Evolutionary conservation across 2,329 filamentous ascomycete species (phyloP).

Genomic region (Alternaria novae-zelandiae): DNA sequence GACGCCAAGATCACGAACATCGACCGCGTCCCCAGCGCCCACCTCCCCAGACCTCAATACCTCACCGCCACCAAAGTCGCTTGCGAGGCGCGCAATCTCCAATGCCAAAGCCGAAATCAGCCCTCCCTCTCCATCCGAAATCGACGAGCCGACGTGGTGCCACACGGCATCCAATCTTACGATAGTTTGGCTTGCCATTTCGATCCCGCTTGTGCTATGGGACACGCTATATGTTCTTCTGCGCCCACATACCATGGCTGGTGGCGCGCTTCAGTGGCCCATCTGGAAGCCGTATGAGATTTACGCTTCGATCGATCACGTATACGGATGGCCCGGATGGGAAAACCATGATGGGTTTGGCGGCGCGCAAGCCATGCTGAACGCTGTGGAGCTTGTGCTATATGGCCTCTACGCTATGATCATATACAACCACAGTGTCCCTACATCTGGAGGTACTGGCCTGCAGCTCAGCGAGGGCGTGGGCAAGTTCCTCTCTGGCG

Average conservation of each 20-base stretch:
- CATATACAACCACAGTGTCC: slow-evolving; percentile 52
- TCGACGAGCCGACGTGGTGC: slow-evolving; percentile 53
- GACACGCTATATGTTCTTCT: slow-evolving; percentile 80
- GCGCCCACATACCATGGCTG: slow-evolving; percentile 82
- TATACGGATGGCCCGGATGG: slow-evolving; percentile 80
- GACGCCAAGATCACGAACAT: slow-evolving; percentile 40
- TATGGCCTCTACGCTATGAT: slow-evolving; percentile 69
- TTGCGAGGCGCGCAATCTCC: slow-evolving; percentile 33
- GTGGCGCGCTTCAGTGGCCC: slow-evolving; percentile 73
- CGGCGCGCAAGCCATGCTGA: slow-evolving; percentile 73
- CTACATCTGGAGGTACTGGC: slow-evolving; percentile 46
- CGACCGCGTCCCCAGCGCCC: slow-evolving; percentile 42
- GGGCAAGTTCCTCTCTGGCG: slow-evolving; percentile 55
- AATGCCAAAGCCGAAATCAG: slow-evolving; percentile 21
- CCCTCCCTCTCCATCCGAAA: slow-evolving; percentile 29
- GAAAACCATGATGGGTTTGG: slow-evolving; percentile 74
- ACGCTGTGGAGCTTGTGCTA: slow-evolving; percentile 69
- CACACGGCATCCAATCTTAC: slow-evolving; percentile 67
- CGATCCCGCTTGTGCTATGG: slow-evolving; percentile 81
- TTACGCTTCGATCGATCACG: slow-evolving; percentile 79
- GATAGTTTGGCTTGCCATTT: slow-evolving; percentile 75
- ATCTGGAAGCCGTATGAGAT: slow-evolving; percentile 80
- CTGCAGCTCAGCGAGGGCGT: slow-evolving; percentile 48
- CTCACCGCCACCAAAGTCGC: slow-evolving; percentile 23
- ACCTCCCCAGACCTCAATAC: slow-evolving; percentile 25